Base-by-base conservation (phyloP, 768 basidiomycete genomes). In the Mycena chlorophos region DNA sequence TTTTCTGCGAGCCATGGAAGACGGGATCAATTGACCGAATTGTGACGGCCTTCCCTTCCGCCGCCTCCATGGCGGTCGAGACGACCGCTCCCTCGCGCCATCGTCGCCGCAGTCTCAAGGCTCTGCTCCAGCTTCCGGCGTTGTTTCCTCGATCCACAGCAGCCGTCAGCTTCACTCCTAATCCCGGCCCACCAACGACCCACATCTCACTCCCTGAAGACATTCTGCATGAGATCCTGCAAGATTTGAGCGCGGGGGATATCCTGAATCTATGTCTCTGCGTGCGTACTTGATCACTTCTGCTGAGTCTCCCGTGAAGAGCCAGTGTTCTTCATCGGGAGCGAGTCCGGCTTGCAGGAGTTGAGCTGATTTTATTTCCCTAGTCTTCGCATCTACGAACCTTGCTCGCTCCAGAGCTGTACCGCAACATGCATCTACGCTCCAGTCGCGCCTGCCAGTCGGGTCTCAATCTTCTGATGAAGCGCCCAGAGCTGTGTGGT, bases 361-460 rank as follows among this genome's bases (percentile, higher is more conserved):
- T n/a, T n/a, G n/a, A n/a, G n/a, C n/a, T 46, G 45, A 6, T n/a
- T 13, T 10, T 10, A 5, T 26, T 46, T 29, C 39, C 14, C 26
- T 37, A 76, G 75, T 73, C 69, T 39, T 65, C 63, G 12, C 59
- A 65, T 20, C 42, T 76, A 2, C 71, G 71, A 14, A 26, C 22
- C 5, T 57, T 66, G 6, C 52, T 66, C 28, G 27, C 57, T 20
- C 77, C 78, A 3, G 69, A 70, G 23, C 66, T 82, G 0, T 82
- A 82, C 61, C 68, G 74, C 5, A 75, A 74, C 2, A 72, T 82
- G 17, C 68, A 73, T 23, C 71, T 80, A 27, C 75, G 74, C 49
- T 80, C 79, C 5, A 76, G 73, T 54, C 63, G 64, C 20, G 68
- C 73, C 57, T 80, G 78, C 55, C 64, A 60, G 37, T 50, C 64